Evolutionary conservation across 1,284 basidiomycete genomes (phyloP), one percentile per base, ranked within the genome.

Genomic region (Ceratobasidium sp.): DNA sequence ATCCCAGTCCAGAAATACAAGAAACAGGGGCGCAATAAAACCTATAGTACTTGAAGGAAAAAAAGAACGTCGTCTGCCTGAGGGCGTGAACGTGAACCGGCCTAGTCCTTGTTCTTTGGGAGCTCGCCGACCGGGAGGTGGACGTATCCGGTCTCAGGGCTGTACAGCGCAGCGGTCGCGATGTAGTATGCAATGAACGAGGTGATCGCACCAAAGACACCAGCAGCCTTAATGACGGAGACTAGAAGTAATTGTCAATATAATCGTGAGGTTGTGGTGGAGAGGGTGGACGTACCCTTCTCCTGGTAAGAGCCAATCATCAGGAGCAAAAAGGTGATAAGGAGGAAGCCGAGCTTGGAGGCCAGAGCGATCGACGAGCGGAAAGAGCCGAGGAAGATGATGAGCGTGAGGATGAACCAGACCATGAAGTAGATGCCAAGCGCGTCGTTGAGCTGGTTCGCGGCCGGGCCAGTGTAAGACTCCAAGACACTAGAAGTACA

Each of bases 101-200:
- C 19, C 37, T 66, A 53, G 31, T 31, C 37, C 64, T 53, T 9
- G 14, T 24, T 53, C 74, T 66, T 74, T 31, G 64, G 34, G 37
- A 76, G 68, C 31, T 65, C 48, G 49, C 69, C 24, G 66, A 75
- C 59, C 31, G 72, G 72, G 16, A 74, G 65, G 31, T 31, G 29
- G 34, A 75, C 31, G 66, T 75, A 76, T 19, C 71, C 72, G 41
- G 63, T 73, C 53, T 88, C 87, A 27, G 83, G 83, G 29, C 83
- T 83, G 65, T 91, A 84, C 61, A 92, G 80, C 75, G 90, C 88
- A 34, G 86, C 85, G 29, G 88, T 81, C 56, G 87, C 92, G 65
- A 86, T 84, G 80, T 92, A 92, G 83, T 87, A 92, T n/a, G 90
- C 91, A 78, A 91, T 81, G 77, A 87, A 81, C 0, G 90, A 90